Evolutionary conservation across 805 yeast genomes (phyloP).

Genomic region (Myxozyma monticola): DNA sequence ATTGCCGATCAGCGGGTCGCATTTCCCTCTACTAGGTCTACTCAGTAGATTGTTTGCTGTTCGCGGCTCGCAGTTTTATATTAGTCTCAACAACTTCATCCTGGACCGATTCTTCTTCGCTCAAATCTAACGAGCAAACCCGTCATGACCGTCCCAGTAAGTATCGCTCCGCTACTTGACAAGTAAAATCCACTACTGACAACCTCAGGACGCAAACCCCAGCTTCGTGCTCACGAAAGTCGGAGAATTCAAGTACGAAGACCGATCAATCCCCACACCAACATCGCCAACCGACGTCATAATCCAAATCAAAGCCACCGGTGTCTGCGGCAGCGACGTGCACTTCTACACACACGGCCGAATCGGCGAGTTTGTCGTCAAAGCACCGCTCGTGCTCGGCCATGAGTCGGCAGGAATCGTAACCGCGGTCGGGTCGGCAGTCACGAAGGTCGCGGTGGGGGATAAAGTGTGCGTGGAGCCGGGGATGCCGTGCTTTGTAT

Average conservation of each 20-base stretch:
- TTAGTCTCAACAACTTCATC: too few relatives aligned
- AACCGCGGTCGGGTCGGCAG: conserved; percentile 48
- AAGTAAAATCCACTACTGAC: too few relatives aligned
- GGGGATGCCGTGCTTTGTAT: conserved; percentile 54
- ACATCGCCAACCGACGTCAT: background rate
- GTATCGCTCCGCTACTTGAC: too few relatives aligned
- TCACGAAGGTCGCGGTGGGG: conserved; percentile 48
- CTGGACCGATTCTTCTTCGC: too few relatives aligned
- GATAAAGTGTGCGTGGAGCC: conserved; percentile 66
- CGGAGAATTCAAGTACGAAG: background rate
- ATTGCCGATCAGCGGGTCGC: too few relatives aligned
- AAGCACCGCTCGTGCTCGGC: conserved; percentile 50
- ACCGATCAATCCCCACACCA: background rate
- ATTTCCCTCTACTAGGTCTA: too few relatives aligned
- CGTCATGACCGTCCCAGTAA: too few relatives aligned
- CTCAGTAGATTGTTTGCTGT: too few relatives aligned
- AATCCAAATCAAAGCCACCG: background rate
- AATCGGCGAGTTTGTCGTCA: conserved; percentile 45
- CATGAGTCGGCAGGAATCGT: conserved; percentile 55
- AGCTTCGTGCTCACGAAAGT: too few relatives aligned
- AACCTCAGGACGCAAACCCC: too few relatives aligned
- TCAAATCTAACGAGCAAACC: too few relatives aligned
- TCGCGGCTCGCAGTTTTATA: too few relatives aligned
- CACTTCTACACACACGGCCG: conserved; percentile 60
- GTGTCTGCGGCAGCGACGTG: conserved; percentile 10